Evolutionary conservation across 2,329 filamentous ascomycete species (phyloP).

Genomic region (Phialophora macrospora): DNA sequence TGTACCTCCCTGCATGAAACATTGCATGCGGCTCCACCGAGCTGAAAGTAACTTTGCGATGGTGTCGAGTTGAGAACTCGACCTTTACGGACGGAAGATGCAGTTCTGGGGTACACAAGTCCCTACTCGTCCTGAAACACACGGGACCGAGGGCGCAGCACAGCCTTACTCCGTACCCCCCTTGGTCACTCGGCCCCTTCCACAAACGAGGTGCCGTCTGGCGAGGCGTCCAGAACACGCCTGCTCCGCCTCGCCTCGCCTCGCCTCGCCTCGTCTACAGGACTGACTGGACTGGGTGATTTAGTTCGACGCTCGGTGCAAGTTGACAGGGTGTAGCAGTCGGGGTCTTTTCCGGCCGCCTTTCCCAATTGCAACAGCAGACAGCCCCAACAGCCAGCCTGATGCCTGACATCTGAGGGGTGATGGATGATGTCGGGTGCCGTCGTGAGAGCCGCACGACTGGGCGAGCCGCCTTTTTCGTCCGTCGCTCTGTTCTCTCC

Average conservation of each 20-base stretch:
- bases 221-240: background rate
- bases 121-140: no score
- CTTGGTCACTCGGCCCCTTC: background rate
- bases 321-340: background rate
- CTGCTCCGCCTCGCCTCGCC: background rate
- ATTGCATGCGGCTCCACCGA: background rate
- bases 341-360: background rate
- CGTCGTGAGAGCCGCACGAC: no score
- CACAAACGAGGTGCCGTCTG: background rate
- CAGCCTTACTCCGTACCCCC: background rate
- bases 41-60: background rate
- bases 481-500: no score
- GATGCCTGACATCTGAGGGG: no score
- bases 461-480: no score
- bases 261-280: background rate
- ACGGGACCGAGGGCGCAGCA: background rate
- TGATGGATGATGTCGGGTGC: no score
- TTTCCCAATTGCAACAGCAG: background rate
- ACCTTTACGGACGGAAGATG: background rate
- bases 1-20: background rate
- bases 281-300: no score
- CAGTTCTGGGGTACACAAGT: no score
- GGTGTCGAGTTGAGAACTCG: background rate
- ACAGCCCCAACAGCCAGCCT: background rate
- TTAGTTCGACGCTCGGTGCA: background rate